Percentiles rank a stretch among this genome's conserved stretches.
Evolutionary conservation across 2,329 filamentous ascomycete species (phyloP).

Genomic region (Lasiodiplodia theobromae): DNA sequence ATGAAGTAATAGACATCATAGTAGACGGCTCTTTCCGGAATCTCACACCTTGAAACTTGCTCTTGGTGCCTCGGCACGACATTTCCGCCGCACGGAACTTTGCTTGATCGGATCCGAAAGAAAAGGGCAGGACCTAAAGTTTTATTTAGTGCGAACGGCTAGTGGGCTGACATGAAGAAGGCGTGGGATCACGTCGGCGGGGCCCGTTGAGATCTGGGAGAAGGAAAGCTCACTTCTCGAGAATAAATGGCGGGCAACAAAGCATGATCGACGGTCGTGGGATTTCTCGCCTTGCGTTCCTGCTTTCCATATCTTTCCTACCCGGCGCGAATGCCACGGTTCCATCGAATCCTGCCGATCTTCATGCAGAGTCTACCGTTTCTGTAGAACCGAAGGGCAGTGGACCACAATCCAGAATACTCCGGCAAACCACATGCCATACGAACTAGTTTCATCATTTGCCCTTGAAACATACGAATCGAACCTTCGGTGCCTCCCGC

Average conservation of each 20-base stretch:
- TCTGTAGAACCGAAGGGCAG: conserved; percentile 5
- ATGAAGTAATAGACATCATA: not conserved
- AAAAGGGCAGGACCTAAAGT: not conserved
- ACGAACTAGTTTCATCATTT: not conserved
- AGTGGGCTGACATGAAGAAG: conserved; percentile 14
- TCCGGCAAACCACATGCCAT: not conserved
- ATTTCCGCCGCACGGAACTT: not conserved
- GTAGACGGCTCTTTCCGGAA: not conserved
- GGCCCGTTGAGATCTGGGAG: not conserved
- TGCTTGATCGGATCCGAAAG: not conserved
- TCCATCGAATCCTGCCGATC: conserved; percentile 8
- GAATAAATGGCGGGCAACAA: not conserved
- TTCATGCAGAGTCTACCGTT: not conserved
- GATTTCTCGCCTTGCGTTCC: not conserved
- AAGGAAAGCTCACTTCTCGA: not conserved
- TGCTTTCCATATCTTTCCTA: not conserved
- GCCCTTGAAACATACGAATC: not conserved
- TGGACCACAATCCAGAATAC: not conserved
- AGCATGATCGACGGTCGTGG: not conserved
- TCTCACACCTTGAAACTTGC: not conserved
- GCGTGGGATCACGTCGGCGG: not conserved
- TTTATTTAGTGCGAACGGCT: not conserved
- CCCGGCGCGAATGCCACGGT: conserved; percentile 10
- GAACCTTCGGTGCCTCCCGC: not conserved
- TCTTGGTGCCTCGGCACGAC: not conserved